Evolutionary conservation across 768 basidiomycete species (phyloP).

Genomic region (Boletus pseudopeckii): DNA sequence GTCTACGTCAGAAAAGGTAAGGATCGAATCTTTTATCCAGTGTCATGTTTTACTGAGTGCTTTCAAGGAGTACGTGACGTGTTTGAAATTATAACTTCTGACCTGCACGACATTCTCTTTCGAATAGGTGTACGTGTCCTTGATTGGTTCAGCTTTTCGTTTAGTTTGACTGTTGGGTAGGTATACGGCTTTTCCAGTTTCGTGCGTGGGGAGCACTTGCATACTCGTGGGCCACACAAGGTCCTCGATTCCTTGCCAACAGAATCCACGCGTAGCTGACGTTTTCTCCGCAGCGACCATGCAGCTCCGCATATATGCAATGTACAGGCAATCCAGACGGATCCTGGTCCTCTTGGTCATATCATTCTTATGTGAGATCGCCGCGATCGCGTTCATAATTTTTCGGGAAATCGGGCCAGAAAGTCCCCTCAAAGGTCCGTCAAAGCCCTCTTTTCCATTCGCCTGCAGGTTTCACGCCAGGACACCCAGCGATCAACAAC

Average conservation of each 20-base stretch:
- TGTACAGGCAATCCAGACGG: conserved; percentile 27
- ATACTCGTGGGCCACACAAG: conserved; percentile 32
- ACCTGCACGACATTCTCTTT: not conserved
- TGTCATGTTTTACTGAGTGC: not conserved
- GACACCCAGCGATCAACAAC: conserved; percentile 8
- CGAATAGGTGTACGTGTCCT: conserved; percentile 20
- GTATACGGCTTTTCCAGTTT: conserved; percentile 27
- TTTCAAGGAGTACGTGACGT: conserved; percentile 22
- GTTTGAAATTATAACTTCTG: not conserved
- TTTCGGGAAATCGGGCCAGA: conserved; percentile 26
- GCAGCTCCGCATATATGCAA: conserved; percentile 33
- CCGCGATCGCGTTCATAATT: conserved; percentile 23
- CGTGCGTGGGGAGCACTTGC: conserved; percentile 33
- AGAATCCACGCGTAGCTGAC: conserved; percentile 1
- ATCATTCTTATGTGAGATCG: conserved; percentile 23
- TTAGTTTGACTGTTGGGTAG: conserved; percentile 9
- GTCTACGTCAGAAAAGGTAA: conserved; percentile 18
- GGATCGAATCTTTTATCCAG: not conserved
- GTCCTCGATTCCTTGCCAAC: conserved; percentile 7
- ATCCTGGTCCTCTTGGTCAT: conserved; percentile 19
- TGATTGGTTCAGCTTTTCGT: not conserved
- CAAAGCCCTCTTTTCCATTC: not conserved
- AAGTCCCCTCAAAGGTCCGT: conserved; percentile 22
- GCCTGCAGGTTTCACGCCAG: not conserved
- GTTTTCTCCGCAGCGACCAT: conserved; percentile 23